phyloP scores from a whole-genome alignment of 2,329 filamentous ascomycete species.

The Stagonosporopsis vannaccii region DNA sequence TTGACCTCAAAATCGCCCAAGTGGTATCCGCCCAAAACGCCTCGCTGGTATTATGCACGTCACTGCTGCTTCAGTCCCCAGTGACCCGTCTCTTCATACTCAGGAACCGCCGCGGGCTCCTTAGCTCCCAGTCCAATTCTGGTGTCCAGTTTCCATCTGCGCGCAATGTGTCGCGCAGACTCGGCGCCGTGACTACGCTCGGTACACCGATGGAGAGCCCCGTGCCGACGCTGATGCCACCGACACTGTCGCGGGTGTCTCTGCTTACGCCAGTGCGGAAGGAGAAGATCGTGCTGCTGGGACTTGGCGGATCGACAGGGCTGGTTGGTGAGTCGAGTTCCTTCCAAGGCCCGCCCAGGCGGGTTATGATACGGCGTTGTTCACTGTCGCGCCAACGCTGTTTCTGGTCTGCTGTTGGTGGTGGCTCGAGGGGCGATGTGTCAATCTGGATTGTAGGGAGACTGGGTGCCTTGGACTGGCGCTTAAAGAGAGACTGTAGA shows the following conservation, averaged over 20 bases:
- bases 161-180: conserved; percentile 26
- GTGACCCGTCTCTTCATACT: conserved; percentile 29
- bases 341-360: conserved; percentile 32
- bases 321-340: conserved; percentile 12
- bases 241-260: conserved; percentile 7
- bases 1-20: background rate
- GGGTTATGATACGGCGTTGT: conserved; percentile 28
- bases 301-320: conserved; percentile 9
- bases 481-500: conserved; percentile 11
- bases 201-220: conserved; percentile 16
- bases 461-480: conserved; percentile 6
- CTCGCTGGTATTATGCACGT: conserved; percentile 6
- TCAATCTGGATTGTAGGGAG: conserved; percentile 7
- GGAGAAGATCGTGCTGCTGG: conserved; percentile 7
- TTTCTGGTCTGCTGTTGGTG: conserved; percentile 18
- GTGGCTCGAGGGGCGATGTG: conserved; percentile 7
- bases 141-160: conserved; percentile 28
- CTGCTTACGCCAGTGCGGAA: conserved; percentile 5
- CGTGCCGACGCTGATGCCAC: conserved; percentile 11
- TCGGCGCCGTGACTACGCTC: conserved; percentile 24
- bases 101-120: conserved; percentile 26
- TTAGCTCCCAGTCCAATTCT: conserved; percentile 29
- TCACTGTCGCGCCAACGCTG: conserved; percentile 31
- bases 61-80: background rate
- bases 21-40: conserved; percentile 8